A percentile compares a stretch with the other conserved stretches of the same genome.
Conservation (phyloP, 73 alveolate species). For the Paramecium caudatum region DNA sequence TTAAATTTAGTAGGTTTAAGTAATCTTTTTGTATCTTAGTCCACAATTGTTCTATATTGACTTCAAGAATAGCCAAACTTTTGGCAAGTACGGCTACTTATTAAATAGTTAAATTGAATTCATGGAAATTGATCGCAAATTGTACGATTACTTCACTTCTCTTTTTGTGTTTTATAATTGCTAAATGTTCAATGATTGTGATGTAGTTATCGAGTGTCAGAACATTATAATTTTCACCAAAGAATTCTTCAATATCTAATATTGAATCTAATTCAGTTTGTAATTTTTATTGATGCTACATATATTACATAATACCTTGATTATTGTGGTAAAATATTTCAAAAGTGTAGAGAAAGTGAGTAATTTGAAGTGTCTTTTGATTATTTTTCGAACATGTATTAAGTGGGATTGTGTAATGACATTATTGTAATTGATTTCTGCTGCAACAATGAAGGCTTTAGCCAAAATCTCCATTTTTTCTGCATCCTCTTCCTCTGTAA, state of each 20-base stretch:
- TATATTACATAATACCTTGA: background rate
- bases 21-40: background rate
- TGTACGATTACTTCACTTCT: slow-evolving; percentile 16
- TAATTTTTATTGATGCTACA: background rate
- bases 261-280: slow-evolving; percentile 28
- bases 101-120: background rate
- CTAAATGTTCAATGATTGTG: slow-evolving; percentile 21
- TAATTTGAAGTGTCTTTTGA: background rate
- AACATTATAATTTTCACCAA: slow-evolving; percentile 44
- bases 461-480: slow-evolving; percentile 13
- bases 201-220: background rate
- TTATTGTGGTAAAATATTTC: background rate
- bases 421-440: background rate
- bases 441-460: background rate
- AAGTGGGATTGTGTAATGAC: background rate
- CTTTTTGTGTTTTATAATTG: background rate
- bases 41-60: slow-evolving; percentile 11
- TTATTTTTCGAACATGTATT: background rate
- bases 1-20: background rate
- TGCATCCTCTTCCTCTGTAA: background rate
- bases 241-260: slow-evolving; percentile 20
- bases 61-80: background rate
- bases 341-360: background rate
- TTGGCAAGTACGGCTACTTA: background rate
- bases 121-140: background rate